Conservation (phyloP, 2,329 filamentous ascomycete genomes). For the Emmonsiellopsis sp. region DNA sequence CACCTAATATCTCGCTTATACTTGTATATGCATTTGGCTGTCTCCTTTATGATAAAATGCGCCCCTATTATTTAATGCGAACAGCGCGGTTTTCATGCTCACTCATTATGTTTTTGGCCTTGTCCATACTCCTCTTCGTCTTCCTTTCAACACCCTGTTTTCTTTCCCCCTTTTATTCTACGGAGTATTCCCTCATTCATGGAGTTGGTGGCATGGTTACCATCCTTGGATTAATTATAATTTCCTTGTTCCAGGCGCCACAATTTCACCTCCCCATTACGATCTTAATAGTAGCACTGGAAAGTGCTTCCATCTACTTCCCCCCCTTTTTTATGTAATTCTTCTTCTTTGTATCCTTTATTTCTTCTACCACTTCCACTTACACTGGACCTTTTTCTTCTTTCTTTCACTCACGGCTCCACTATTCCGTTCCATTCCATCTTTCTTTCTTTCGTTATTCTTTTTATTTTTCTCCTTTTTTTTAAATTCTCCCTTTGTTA, state of each 20-base stretch:
- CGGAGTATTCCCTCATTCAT: background rate
- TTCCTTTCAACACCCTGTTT: background rate
- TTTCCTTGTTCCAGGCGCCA: background rate
- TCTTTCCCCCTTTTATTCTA: constrained; percentile 2
- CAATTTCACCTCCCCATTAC: background rate
- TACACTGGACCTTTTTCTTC: background rate
- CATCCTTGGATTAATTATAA: background rate
- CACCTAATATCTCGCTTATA: background rate
- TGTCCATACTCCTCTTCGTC: background rate
- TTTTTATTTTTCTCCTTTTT: background rate
- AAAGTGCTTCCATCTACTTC: background rate
- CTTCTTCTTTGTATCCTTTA: too few species aligned
- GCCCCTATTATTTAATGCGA: background rate
- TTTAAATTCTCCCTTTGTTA: too few species aligned
- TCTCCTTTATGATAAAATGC: background rate
- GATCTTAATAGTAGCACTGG: background rate
- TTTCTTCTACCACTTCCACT: background rate
- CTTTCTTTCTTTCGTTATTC: background rate
- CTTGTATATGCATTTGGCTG: background rate
- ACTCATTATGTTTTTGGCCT: background rate
- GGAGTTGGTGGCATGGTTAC: background rate
- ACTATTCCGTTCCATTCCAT: background rate
- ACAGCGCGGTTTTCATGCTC: background rate
- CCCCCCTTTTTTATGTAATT: background rate
- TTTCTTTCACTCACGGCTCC: background rate